Evolutionary conservation across 2,329 filamentous ascomycete genomes (phyloP), one percentile per base, ranked within the genome.

Genomic region (Aspergillus sp.): DNA sequence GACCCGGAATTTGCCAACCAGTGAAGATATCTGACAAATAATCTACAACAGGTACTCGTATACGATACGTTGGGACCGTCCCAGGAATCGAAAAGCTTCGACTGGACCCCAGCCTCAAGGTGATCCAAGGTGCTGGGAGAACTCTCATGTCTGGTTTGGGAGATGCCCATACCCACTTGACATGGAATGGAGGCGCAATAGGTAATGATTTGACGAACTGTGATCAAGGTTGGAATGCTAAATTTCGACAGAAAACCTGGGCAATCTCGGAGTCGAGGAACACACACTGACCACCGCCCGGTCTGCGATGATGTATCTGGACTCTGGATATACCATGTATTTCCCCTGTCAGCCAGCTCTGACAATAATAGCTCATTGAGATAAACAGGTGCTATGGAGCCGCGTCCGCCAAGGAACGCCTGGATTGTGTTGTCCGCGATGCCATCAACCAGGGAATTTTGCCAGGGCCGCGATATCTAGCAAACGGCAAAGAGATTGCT

Each of bases 131-230:
- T 1, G 54, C 54, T 10, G 70, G 70, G 1, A 58, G 72, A 13
- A 76, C 73, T 1, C 50, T 77, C 27, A 76, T 76, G 68, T 67
- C 66, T n/a, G 74, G 74, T 1, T 58, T 76, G 0, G 70, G 72
- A 1, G 74, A 77, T 46, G 68, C 71, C 0, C 74, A 77, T 52
- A 70, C 71, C 0, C 72, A 76, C 48, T 63, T 76, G 6, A 70
- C 67, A 3, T 77, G 73, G 73, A 75, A 76, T 43, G 64, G 63
- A 5, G 63, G 67, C 5, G 67, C 72, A 40, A 60, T 76, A 9
- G 37, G 37, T 39, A 39, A 10, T 4, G 11, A 27, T 12, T 30
- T 6, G 10, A 1, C 7, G 7, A 36, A 2, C 6, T 11, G 33
- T 12, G 19, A 19, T 19, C 4, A 19, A 19, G 19, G 19, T 19